Evolutionary conservation across 192 early-diverging fungal species (phyloP).

Genomic region (Rhizophlyctis rosea): DNA sequence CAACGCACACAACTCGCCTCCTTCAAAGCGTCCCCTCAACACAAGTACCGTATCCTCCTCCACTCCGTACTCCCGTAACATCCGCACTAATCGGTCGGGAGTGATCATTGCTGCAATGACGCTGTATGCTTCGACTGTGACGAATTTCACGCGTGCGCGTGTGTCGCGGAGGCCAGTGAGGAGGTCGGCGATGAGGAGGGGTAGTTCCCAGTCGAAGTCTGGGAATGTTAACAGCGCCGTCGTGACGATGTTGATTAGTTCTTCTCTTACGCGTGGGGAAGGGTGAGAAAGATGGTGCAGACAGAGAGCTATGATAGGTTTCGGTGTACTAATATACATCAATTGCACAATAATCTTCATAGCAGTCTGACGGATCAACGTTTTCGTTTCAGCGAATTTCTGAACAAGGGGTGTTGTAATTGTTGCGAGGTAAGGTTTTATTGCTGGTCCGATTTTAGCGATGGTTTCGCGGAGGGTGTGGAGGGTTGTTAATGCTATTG

Average conservation of each 20-base stretch:
- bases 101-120: constrained; percentile 13
- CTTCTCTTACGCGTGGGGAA: constrained; percentile 22
- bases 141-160: constrained; percentile 14
- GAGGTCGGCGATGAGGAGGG: constrained; percentile 18
- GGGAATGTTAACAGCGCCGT: constrained; percentile 34
- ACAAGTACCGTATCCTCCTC: constrained; percentile 19
- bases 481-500: constrained; percentile 26
- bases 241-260: constrained; percentile 28
- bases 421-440: constrained; percentile 7
- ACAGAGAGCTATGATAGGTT: constrained; percentile 14
- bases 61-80: constrained; percentile 28
- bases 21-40: constrained; percentile 18
- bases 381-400: constrained; percentile 23
- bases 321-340: constrained; percentile 18
- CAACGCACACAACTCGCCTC: constrained; percentile 15
- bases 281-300: constrained; percentile 4
- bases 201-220: constrained; percentile 15
- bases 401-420: constrained; percentile 6
- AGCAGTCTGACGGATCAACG: constrained; percentile 22
- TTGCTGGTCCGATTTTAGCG: constrained; percentile 2
- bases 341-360: constrained; percentile 14
- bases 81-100: constrained; percentile 4
- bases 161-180: constrained; percentile 10
- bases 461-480: constrained; percentile 21
- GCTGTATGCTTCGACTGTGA: constrained; percentile 17